phyloP scores from a whole-genome alignment of 2,329 filamentous ascomycete genomes.

The Huntiella abstrusa region DNA sequence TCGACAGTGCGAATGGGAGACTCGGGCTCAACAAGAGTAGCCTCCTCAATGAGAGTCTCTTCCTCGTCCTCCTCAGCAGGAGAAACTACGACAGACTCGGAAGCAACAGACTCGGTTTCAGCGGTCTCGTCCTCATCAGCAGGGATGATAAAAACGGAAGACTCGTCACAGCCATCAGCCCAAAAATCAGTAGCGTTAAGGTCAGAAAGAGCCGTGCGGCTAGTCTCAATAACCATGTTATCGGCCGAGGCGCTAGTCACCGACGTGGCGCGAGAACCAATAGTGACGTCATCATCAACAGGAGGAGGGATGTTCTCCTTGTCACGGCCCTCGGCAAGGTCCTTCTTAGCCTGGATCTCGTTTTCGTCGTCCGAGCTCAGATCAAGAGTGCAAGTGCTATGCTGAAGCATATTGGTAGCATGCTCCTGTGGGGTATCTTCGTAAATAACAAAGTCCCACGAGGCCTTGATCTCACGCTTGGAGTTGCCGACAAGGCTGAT shows the following conservation, averaged over 20 bases:
- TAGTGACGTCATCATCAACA: conserved; percentile 43
- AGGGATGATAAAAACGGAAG: conserved; percentile 41
- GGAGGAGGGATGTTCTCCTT: conserved; percentile 87
- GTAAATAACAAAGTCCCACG: conserved; percentile 88
- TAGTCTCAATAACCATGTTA: conserved; percentile 43
- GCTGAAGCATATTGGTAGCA: conserved; percentile 81
- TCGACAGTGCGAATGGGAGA: conserved; percentile 9
- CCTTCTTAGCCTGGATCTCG: conserved; percentile 31
- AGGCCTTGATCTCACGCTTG: conserved; percentile 35
- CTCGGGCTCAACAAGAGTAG: not conserved
- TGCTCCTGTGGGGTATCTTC: conserved; percentile 82
- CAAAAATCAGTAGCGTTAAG: conserved; percentile 51
- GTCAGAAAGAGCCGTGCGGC: conserved; percentile 46
- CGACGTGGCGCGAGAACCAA: conserved; percentile 17
- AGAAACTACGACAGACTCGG: not conserved
- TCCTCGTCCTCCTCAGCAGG: not conserved
- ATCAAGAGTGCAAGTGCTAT: conserved; percentile 70
- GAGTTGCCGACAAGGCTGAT: conserved; percentile 16
- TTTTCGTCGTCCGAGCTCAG: conserved; percentile 76
- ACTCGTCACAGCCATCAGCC: conserved; percentile 43
- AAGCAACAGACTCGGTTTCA: not conserved
- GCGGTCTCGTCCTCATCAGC: conserved; percentile 34
- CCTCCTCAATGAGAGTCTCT: not conserved
- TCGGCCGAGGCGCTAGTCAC: conserved; percentile 21
- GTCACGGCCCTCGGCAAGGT: conserved; percentile 42